Evolutionary conservation across 2,329 filamentous ascomycete genomes (phyloP), one percentile per base, ranked within the genome.

Genomic region (Venturia nashicola): DNA sequence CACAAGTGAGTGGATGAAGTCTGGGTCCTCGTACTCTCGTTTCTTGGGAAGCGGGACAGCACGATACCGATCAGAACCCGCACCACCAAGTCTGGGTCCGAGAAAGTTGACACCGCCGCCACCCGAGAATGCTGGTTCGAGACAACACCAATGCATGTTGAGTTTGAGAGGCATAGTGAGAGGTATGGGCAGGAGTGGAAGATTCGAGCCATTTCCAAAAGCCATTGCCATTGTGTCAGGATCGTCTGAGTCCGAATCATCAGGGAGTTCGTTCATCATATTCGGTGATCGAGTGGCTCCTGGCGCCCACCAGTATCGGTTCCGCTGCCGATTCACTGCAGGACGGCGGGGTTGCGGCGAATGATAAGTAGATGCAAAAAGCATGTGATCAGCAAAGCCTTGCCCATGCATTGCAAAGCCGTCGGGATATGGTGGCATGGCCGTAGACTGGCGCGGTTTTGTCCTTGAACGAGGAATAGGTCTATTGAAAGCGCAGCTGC

Each of bases 71-170:
- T 84, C 82, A 18, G 79, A 79, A 57, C 82, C 81, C 67, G 78
- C 77, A 65, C 77, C 79, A 3, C 77, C 76, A 20, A 62, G 34
- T 36, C 75, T 69, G 61, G 72, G 73, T n/a, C 80, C 80, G 16
- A 80, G 74, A 61, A 84, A 81, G 43, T 80, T 82, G 65, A 85
- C 84, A 16, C 82, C 82, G 59, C 82, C 82, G 11, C 82, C 82
- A 11, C 82, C 82, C 34, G 82, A 84, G 68, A 84, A 84, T 61
- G 83, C 79, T 18, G 82, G 82, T 67, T 84, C 82, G 4, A 82
- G 78, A 67, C 82, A 85, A 69, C 82, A 85, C 82, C 82, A 85
- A 67, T 80, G 78, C 70, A 83, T 82, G 64, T 80, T 82, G 65
- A 83, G 73, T 64, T 76, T 78, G 14, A 81, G 80, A 43, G 78